Evolutionary conservation across 2,329 filamentous ascomycete genomes (phyloP).

Genomic region (Simplicillium sp.): DNA sequence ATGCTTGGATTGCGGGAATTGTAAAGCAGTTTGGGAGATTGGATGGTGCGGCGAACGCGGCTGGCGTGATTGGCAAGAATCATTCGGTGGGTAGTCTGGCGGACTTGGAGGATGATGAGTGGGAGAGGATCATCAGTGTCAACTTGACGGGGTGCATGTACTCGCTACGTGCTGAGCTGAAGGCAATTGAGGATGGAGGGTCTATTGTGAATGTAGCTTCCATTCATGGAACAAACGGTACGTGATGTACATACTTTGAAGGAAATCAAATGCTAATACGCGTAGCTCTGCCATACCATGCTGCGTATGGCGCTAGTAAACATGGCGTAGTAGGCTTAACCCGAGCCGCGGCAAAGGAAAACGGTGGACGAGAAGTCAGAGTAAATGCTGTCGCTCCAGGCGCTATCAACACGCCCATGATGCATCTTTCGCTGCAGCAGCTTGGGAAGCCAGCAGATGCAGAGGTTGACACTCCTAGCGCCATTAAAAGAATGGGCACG

Average conservation of each 20-base stretch:
- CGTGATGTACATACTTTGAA: constrained; percentile 4
- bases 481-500: constrained; percentile 33
- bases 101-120: constrained; percentile 36
- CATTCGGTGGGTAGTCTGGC: constrained; percentile 28
- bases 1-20: constrained; percentile 37
- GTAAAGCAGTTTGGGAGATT: constrained; percentile 41
- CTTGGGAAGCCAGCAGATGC: constrained; percentile 22
- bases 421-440: constrained; percentile 31
- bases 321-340: constrained; percentile 27
- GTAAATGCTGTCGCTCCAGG: constrained; percentile 39
- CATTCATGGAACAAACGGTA: constrained; percentile 34
- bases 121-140: constrained; percentile 36
- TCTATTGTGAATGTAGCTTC: constrained; percentile 51
- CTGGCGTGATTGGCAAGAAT: constrained; percentile 38
- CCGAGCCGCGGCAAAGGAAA: constrained; percentile 25
- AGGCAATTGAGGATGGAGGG: constrained; percentile 28
- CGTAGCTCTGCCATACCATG: constrained; percentile 22
- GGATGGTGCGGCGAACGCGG: constrained; percentile 46
- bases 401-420: constrained; percentile 38
- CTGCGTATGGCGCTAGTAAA: constrained; percentile 29
- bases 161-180: constrained; percentile 36
- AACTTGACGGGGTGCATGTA: constrained; percentile 44
- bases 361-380: constrained; percentile 31
- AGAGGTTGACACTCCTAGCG: constrained; percentile 30
- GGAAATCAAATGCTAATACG: not conserved